Evolutionary conservation across 768 basidiomycete species (phyloP).

Genomic region (Lactifluus subvellereus): DNA sequence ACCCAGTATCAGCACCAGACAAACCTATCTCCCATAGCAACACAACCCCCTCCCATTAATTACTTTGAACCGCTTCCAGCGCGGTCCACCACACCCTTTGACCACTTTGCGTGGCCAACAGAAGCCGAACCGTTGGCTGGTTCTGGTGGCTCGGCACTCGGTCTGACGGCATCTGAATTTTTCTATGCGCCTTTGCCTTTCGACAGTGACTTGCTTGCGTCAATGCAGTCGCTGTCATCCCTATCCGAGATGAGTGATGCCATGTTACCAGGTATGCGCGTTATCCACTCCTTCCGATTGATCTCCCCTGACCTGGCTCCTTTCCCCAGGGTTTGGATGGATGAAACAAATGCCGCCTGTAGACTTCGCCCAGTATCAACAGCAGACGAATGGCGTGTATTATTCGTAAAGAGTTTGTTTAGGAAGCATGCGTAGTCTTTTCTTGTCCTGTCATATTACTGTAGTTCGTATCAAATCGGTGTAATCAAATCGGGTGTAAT

Average conservation of each 20-base stretch:
- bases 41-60: background rate
- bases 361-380: slow-evolving; percentile 9
- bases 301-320: background rate
- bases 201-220: slow-evolving; percentile 21
- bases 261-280: slow-evolving; percentile 20
- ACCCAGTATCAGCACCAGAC: background rate
- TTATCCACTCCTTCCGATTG: background rate
- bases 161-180: slow-evolving; percentile 19
- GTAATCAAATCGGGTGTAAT: too few relatives aligned
- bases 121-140: background rate
- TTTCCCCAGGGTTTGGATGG: slow-evolving; percentile 19
- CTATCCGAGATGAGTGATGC: slow-evolving; percentile 9
- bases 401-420: background rate
- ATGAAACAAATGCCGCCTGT: slow-evolving; percentile 23
- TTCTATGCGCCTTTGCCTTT: slow-evolving; percentile 23
- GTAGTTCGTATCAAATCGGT: background rate
- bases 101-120: slow-evolving; percentile 17
- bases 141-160: slow-evolving; percentile 4
- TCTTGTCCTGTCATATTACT: too few relatives aligned
- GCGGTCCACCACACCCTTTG: slow-evolving; percentile 15
- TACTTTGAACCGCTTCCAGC: slow-evolving; percentile 24
- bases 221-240: slow-evolving; percentile 21
- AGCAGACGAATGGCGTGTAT: background rate
- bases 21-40: background rate
- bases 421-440: background rate